A percentile compares a stretch with the other conserved stretches of the same genome.
Conservation (phyloP, 2,329 filamentous ascomycete species). For the Aureobasidium pullulans region DNA sequence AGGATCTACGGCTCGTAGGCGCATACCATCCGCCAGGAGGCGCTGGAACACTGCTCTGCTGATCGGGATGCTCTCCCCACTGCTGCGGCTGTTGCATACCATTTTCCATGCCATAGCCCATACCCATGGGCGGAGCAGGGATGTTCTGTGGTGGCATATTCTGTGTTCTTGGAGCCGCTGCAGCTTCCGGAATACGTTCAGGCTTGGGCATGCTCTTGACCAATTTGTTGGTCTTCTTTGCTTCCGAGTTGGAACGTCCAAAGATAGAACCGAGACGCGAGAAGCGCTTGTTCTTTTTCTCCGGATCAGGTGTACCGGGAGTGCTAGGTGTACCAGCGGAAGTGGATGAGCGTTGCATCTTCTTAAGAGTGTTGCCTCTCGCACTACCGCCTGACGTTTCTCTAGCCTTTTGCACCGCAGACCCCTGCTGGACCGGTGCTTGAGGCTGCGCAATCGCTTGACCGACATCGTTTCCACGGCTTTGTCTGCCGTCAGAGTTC, state of each 20-base stretch:
- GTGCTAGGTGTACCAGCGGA: slow-evolving; percentile 15
- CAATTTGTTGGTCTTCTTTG: slow-evolving; percentile 21
- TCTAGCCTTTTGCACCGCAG: slow-evolving; percentile 1
- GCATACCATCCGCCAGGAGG: slow-evolving; percentile 22
- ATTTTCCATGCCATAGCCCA: not conserved
- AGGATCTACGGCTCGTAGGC: slow-evolving; percentile 12
- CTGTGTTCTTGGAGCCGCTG: not conserved
- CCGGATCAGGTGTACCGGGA: slow-evolving; percentile 19
- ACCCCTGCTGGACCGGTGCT: not conserved
- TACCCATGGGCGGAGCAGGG: not conserved
- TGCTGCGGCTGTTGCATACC: not conserved
- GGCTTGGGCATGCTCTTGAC: slow-evolving; percentile 8
- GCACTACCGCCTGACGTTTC: not conserved
- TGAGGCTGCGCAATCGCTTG: not conserved
- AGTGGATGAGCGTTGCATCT: slow-evolving; percentile 22
- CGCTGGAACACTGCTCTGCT: not conserved
- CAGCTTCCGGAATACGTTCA: not conserved
- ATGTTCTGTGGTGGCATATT: slow-evolving; percentile 7
- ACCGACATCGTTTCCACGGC: not conserved
- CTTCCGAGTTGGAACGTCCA: slow-evolving; percentile 29
- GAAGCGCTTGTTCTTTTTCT: slow-evolving; percentile 37
- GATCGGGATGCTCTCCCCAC: not conserved
- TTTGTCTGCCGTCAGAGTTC: not conserved
- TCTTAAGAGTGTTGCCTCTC: slow-evolving; percentile 22
- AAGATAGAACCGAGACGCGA: slow-evolving; percentile 39